These are phyloP conservation scores for Collybia sordida DNA, from an alignment of 768 basidiomycete genomes.

Conservation along the genomic window DNA sequence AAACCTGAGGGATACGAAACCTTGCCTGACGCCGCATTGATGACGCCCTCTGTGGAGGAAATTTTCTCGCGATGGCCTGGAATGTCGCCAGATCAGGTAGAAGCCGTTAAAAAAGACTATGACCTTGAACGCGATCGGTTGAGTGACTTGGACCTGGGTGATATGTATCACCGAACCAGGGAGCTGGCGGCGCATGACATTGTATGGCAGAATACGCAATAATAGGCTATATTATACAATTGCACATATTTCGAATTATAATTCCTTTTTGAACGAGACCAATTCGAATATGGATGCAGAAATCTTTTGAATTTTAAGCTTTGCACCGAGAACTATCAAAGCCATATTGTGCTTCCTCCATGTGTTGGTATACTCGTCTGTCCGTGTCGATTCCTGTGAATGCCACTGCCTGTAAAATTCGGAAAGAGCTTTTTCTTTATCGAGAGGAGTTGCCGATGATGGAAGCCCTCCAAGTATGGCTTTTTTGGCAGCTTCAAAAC, in stretches of 20 bases:
- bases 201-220: conserved; percentile 28
- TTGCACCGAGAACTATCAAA: conserved; percentile 56
- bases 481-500: conserved; percentile 73
- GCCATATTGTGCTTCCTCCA: conserved; percentile 65
- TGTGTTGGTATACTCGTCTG: conserved; percentile 60
- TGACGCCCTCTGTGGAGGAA: conserved; percentile 57
- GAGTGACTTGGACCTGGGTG: conserved; percentile 56
- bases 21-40: conserved; percentile 56
- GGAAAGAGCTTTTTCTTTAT: conserved; percentile 69
- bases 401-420: conserved; percentile 77
- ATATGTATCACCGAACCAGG: conserved; percentile 60
- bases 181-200: conserved; percentile 59
- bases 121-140: conserved; percentile 59
- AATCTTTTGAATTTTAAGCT: conserved; percentile 50
- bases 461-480: conserved; percentile 59
- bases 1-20: conserved; percentile 51
- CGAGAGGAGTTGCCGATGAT: conserved; percentile 42
- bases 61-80: conserved; percentile 75
- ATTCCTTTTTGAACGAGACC: conserved; percentile 18
- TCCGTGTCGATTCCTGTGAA: conserved; percentile 59
- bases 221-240: not conserved
- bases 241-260: not conserved
- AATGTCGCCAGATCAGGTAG: conserved; percentile 63
- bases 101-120: conserved; percentile 59
- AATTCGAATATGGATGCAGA: conserved; percentile 28